Evolutionary conservation across 257 asterid genomes (phyloP), one percentile per base, ranked within the genome.

Genomic region (Solanum lycopersicoides): DNA sequence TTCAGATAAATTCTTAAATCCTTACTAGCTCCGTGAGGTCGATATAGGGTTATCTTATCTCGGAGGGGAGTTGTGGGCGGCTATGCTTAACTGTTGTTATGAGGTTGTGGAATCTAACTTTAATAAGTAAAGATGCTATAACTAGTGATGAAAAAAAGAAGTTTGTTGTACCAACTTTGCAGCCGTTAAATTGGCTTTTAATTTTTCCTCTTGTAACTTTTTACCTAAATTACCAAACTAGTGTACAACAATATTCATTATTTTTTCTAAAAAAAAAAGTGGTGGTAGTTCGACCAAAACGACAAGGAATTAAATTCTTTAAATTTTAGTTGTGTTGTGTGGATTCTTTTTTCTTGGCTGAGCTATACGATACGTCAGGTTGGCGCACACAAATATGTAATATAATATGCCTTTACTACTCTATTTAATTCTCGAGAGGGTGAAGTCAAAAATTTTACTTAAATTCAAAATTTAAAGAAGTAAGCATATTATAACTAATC

Each of bases 401-500:
- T 42, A 59, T 28, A 28, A 28, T 28, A 28, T 28, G 30, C 30
- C n/a, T n/a, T n/a, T n/a, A n/a, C 30, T 28, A 28, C 30, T 18
- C 4, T 56, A 7, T 56, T 56, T 2, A 20, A 56, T 56, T 11
- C 4, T 6, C 0, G 9, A 16, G 9, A 56, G 0, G n/a, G 1
- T 1, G n/a, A 10, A 16, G n/a, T 0, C 11, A 18, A 18, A 18
- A 3, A 3, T 0, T 18, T 18, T 56, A 56, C 4, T 18, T 0
- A 9, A 1, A 0, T 56, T 56, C 1, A 56, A 56, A 56, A 56
- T 56, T 56, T 56, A 7, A 18, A 56, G n/a, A 18, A 56, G 3
- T 56, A 12, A 18, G 18, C n/a, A 56, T 18, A 56, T 0, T 18
- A 0, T 56, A 56, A 56, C n/a, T 56, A 56, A 11, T 56, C 2